Conservation (phyloP, 139 green algal species). For the Marvania coccoides region DNA sequence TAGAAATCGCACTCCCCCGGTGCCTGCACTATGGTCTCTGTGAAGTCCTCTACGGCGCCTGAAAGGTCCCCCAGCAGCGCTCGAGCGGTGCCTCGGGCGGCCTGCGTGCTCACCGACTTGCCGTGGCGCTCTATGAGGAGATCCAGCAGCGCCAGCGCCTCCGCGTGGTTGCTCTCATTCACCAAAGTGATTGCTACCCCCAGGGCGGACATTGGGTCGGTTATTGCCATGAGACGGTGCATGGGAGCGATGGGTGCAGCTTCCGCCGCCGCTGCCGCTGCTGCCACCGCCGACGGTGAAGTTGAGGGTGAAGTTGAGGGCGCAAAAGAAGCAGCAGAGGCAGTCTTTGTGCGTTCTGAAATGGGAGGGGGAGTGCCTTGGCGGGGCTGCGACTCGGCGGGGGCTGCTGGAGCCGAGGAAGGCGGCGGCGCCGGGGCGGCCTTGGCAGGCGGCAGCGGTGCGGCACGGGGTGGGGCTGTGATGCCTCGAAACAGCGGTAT, state of each 20-base stretch:
- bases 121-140: conserved; percentile 36
- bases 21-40: conserved; percentile 52
- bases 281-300: not conserved
- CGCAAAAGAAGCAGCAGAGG: not conserved
- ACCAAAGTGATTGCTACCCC: conserved; percentile 12
- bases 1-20: conserved; percentile 64
- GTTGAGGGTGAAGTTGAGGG: not conserved
- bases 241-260: not conserved
- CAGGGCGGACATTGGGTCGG: conserved; percentile 3
- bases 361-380: not conserved
- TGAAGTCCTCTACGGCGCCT: conserved; percentile 72
- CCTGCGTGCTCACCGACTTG: conserved; percentile 41
- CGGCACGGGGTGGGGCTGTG: not conserved
- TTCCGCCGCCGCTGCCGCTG: not conserved
- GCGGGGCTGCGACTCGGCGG: not conserved
- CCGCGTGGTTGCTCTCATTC: conserved; percentile 55
- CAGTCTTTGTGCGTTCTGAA: no score
- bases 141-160: conserved; percentile 60
- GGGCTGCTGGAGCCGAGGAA: not conserved
- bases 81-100: conserved; percentile 67
- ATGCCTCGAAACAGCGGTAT: not conserved
- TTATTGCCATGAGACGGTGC: conserved; percentile 3
- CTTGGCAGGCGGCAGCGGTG: not conserved
- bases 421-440: not conserved
- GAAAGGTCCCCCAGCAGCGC: conserved; percentile 58